Evolutionary conservation across 2,329 filamentous ascomycete genomes (phyloP).

Genomic region (Bipolaris victoriae): DNA sequence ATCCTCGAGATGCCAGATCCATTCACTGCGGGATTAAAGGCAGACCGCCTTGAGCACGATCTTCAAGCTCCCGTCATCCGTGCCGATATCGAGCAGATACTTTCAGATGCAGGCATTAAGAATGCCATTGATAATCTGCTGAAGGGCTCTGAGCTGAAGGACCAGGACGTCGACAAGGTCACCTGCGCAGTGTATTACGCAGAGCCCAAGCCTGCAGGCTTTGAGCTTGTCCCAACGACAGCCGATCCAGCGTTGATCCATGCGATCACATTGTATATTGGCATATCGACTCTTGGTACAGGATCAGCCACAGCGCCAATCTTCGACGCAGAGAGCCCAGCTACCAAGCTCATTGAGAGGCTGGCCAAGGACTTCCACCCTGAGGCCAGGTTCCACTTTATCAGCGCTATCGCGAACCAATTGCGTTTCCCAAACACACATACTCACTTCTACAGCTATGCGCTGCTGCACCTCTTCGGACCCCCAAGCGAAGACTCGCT

Average conservation of each 20-base stretch:
- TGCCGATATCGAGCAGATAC: slow-evolving; percentile 64
- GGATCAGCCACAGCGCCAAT: slow-evolving; percentile 64
- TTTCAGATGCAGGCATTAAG: slow-evolving; percentile 59
- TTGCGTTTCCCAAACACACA: slow-evolving; percentile 87
- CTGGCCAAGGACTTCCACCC: slow-evolving; percentile 76
- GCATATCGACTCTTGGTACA: slow-evolving; percentile 70
- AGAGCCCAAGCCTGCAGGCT: slow-evolving; percentile 64
- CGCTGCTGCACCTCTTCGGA: slow-evolving; percentile 81
- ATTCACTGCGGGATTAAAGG: slow-evolving; percentile 73
- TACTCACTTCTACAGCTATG: slow-evolving; percentile 91
- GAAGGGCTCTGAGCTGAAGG: slow-evolving; percentile 63
- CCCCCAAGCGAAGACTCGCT: slow-evolving; percentile 61
- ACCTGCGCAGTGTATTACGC: slow-evolving; percentile 72
- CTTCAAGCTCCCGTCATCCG: slow-evolving; percentile 69
- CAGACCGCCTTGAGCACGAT: slow-evolving; percentile 77
- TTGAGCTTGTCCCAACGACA: slow-evolving; percentile 69
- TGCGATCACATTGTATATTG: slow-evolving; percentile 82
- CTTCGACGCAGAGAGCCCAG: slow-evolving; percentile 69
- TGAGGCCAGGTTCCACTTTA: slow-evolving; percentile 82
- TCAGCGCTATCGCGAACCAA: slow-evolving; percentile 87
- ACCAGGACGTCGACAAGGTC: slow-evolving; percentile 78
- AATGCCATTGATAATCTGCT: slow-evolving; percentile 60
- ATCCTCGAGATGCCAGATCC: slow-evolving; percentile 76
- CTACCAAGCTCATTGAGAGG: slow-evolving; percentile 75
- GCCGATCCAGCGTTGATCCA: slow-evolving; percentile 77